Evolutionary conservation across 805 yeast species (phyloP).

Genomic region (Wickerhamiella allomyrinae): DNA sequence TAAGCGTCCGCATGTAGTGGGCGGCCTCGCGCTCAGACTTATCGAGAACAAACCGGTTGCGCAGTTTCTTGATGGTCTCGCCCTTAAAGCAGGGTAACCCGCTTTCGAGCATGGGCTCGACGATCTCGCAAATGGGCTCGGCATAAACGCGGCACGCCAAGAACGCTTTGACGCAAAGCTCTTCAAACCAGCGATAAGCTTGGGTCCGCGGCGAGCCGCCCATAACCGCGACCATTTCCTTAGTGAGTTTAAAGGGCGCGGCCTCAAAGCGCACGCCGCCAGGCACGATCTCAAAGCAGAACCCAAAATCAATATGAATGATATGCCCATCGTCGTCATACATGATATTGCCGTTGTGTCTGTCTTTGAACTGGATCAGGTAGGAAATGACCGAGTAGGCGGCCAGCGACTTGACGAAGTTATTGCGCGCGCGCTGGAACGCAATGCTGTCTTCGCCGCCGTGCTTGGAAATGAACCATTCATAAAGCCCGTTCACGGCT

Average conservation of each 20-base stretch:
- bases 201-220: slow-evolving; percentile 82
- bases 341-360: slow-evolving; percentile 97
- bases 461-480: slow-evolving; percentile 78
- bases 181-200: slow-evolving; percentile 88
- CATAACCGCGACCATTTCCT: slow-evolving; percentile 90
- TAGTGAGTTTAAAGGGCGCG: slow-evolving; percentile 93
- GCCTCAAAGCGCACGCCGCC: slow-evolving; percentile 97
- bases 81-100: slow-evolving; percentile 95
- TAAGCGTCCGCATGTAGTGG: slow-evolving; percentile 53
- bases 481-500: slow-evolving; percentile 92
- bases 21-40: slow-evolving; percentile 82
- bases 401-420: slow-evolving; percentile 85
- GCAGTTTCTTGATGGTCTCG: slow-evolving; percentile 60
- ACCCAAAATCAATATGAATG: slow-evolving; percentile 94
- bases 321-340: slow-evolving; percentile 90
- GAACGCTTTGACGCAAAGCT: slow-evolving; percentile 83
- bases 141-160: slow-evolving; percentile 78
- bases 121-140: slow-evolving; percentile 73
- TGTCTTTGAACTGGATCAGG: slow-evolving; percentile 80
- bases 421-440: slow-evolving; percentile 82
- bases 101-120: slow-evolving; percentile 83
- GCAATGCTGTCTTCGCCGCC: slow-evolving; percentile 88
- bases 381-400: slow-evolving; percentile 86
- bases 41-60: slow-evolving; percentile 64
- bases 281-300: slow-evolving; percentile 96